A percentile compares a stretch with the other conserved stretches of the same genome.
phyloP scores from a whole-genome alignment of 352 stramenopile species.

The Pythium rishiriense region DNA sequence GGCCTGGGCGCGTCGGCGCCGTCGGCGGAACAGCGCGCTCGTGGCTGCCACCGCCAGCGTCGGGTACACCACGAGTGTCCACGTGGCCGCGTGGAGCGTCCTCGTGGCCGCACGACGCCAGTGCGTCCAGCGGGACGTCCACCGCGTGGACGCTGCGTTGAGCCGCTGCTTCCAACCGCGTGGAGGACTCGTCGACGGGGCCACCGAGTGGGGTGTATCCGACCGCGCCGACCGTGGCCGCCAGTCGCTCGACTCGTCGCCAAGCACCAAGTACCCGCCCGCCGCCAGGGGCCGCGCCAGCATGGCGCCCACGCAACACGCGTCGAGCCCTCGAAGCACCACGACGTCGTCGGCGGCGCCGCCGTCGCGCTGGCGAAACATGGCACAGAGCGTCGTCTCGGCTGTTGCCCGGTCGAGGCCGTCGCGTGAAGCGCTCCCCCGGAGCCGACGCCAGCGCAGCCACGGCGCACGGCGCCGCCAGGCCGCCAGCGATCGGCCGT shows the following conservation, averaged over 20 bases:
- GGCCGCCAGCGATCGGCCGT: not conserved
- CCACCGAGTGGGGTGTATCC: too few species aligned
- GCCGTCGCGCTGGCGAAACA: not conserved
- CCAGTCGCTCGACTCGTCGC: not conserved
- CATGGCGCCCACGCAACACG: not conserved
- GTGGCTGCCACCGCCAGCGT: not conserved
- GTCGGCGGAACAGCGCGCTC: not conserved
- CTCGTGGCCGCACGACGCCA: not conserved
- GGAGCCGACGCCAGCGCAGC: slow-evolving; percentile 16
- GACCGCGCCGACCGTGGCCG: not conserved
- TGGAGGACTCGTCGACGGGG: too few species aligned
- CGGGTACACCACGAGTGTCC: slow-evolving; percentile 9
- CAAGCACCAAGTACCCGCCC: not conserved
- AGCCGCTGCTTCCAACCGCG: not conserved
- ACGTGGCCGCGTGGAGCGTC: not conserved
- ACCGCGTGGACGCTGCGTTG: not conserved
- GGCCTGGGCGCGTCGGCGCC: not conserved
- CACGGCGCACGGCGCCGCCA: slow-evolving; percentile 1
- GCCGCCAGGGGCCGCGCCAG: not conserved
- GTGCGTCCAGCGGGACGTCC: not conserved
- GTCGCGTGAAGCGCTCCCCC: not conserved
- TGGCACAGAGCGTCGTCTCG: not conserved
- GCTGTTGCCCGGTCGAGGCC: not conserved
- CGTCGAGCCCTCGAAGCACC: not conserved
- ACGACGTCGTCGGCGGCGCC: not conserved